These are phyloP conservation scores for Wickerhamiella sergipiensis DNA, from an alignment of 805 yeast species.

Conservation along the genomic window DNA sequence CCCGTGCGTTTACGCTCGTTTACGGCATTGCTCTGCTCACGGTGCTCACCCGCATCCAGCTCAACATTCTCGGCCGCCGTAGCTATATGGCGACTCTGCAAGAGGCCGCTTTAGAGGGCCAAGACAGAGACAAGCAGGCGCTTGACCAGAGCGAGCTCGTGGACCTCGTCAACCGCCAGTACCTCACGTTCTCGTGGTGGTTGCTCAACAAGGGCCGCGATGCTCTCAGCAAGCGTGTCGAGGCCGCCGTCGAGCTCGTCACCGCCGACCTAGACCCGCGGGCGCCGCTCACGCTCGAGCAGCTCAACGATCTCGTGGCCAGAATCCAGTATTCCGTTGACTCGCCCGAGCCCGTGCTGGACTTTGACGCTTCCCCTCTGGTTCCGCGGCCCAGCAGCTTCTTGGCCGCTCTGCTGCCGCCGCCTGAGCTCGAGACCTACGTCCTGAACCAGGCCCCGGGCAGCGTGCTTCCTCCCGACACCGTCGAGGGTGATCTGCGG, in stretches of 20 bases:
- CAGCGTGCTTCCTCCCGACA: constrained; percentile 8
- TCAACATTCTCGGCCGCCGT: constrained; percentile 77
- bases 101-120: constrained; percentile 25
- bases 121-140: constrained; percentile 29
- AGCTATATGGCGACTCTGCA: constrained; percentile 73
- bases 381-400: constrained; percentile 13
- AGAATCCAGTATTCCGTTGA: constrained; percentile 27
- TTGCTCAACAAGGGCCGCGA: constrained; percentile 75
- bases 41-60: constrained; percentile 70
- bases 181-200: constrained; percentile 89
- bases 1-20: constrained; percentile 56
- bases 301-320: constrained; percentile 33
- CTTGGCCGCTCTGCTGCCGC: constrained; percentile 33
- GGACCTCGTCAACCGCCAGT: constrained; percentile 49
- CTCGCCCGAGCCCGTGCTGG: constrained; percentile 12
- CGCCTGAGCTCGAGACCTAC: constrained; percentile 37
- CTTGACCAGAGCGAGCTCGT: constrained; percentile 14
- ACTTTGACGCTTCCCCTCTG: constrained; percentile 6
- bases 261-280: constrained; percentile 59
- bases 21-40: constrained; percentile 58
- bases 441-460: constrained; percentile 37
- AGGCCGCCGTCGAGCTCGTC: constrained; percentile 41
- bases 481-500: constrained; percentile 18
- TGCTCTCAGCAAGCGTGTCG: constrained; percentile 38
- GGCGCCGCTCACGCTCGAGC: constrained; percentile 49